A percentile compares a stretch with the other conserved stretches of the same genome.
These are phyloP conservation scores for Alternaria solani DNA, from an alignment of 2,329 filamentous ascomycete genomes.

Conservation along the genomic window DNA sequence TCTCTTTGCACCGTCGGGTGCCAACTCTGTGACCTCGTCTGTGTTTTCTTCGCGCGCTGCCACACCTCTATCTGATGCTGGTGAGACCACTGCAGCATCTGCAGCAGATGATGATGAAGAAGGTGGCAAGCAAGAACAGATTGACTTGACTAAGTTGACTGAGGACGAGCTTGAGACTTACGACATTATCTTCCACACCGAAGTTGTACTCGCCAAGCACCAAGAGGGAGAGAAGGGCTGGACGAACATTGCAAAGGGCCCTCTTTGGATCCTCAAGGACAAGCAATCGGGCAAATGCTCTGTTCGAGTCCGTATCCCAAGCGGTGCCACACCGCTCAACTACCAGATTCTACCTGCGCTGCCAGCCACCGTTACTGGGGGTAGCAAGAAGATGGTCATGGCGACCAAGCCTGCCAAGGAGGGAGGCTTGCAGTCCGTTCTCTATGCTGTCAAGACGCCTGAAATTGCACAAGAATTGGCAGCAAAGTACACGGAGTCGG, in stretches of 20 bases:
- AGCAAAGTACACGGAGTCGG: slow-evolving; percentile 38
- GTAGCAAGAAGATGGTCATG: slow-evolving; percentile 42
- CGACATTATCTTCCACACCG: slow-evolving; percentile 47
- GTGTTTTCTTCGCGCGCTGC: slow-evolving; percentile 47
- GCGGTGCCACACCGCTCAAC: slow-evolving; percentile 44
- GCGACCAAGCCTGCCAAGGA: slow-evolving; percentile 35
- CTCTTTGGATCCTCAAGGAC: slow-evolving; percentile 49
- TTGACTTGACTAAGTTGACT: slow-evolving; percentile 45
- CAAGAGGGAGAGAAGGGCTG: slow-evolving; percentile 39
- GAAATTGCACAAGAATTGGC: slow-evolving; percentile 44
- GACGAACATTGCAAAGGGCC: slow-evolving; percentile 43
- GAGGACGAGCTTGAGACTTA: slow-evolving; percentile 40
- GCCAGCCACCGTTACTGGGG: slow-evolving; percentile 31
- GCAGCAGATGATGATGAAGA: slow-evolving; percentile 42
- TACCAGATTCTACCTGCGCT: slow-evolving; percentile 41
- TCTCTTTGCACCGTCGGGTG: slow-evolving; percentile 33
- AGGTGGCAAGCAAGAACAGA: slow-evolving; percentile 36
- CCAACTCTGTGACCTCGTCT: slow-evolving; percentile 36
- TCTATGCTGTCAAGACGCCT: slow-evolving; percentile 38
- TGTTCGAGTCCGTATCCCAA: slow-evolving; percentile 44
- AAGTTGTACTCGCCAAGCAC: slow-evolving; percentile 40
- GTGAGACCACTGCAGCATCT: slow-evolving; percentile 40
- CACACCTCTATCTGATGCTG: slow-evolving; percentile 46
- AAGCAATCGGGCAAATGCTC: slow-evolving; percentile 45
- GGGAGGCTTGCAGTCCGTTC: slow-evolving; percentile 32